Base-by-base conservation (phyloP, 495 filamentous ascomycete genomes). In the Neurospora sp. region DNA sequence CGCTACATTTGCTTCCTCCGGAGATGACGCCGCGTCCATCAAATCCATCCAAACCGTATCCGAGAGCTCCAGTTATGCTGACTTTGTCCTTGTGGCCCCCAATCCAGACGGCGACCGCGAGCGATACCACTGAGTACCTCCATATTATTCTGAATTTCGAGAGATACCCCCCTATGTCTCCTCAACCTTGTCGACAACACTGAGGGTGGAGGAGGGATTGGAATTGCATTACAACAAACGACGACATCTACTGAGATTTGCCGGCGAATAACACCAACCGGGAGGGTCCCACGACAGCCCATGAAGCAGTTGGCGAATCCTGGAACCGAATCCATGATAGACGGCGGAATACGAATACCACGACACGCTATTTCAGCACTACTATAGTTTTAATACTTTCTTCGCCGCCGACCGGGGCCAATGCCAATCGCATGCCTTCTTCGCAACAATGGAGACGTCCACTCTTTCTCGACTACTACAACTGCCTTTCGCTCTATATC, bases 31-130 rank as follows among this genome's bases (percentile, higher is more conserved):
- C 10, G 73, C 71, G 45, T 80, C 78, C 14, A 61, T 75, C 65
- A 76, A 69, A 53, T 78, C 79, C 73, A 71, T 77, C n/a, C 68
- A 20, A 39, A 69, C 17, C 69, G 20, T 69, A 75, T 76, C 75
- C 72, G 76, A 72, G 40, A 79, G 75, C 73, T 44, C 70, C 40
- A 78, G 68, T 44, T 73, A 74, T 80, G 77, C 80, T 82, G 77
- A 82, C 79, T 81, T 79, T 77, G 77, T 78, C 22, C 69, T 79
- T 73, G 76, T 77, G 53, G 27, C 53, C 65, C 61, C 74, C 37
- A 68, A 71, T 65, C 68, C 75, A 83, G 81, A 83, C 78, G 81
- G 81, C 69, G 81, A 83, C 73, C 74, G 79, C 76, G 81, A 83
- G 68, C 77, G 77, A 74, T 74, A 77, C 61, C 70, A 69, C 70